Evolutionary conservation across 164 flowering plant species (phyloP), one percentile per base, ranked within the genome.

Genomic region (Liquidambar formosana): DNA sequence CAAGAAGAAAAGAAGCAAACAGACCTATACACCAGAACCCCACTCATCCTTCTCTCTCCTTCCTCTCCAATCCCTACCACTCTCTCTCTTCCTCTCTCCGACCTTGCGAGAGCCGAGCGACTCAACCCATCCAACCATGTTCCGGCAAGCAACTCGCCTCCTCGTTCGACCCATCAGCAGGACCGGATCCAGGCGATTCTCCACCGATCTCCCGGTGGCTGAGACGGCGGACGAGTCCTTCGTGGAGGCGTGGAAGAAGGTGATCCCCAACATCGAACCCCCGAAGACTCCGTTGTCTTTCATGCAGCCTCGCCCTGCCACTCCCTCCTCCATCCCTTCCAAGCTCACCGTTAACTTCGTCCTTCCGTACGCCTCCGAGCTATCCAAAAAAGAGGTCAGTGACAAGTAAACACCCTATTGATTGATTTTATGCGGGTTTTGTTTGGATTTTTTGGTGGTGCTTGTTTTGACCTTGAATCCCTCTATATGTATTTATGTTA

Each of bases 291-390:
- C 89, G 0, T 64, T 66, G 15, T 33, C 84, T 0, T 88, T 72
- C 80, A 88, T 88, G 92, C 18, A 54, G 43, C 81, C 86, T 47
- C 83, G 92, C 43, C 97, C 97, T 0, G 54, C 88, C 1, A 73
- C 79, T 9, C 87, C 95, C 10, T 67, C 90, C 3, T 66, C 89
- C 8, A 75, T 90, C 58, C 95, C 96, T 3, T 60, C 89, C 49
- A 92, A 92, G 81, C 81, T 90, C 77, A 90, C 92, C 58, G 92
- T 92, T 82, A 92, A 88, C 59, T 88, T 92, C 68, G 89, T 87
- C 56, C 92, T 92, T 16, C 95, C 97, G 22, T 89, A 88, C 51
- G 75, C 84, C 1, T 88, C 92, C 12, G 87, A 86, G 77, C 78
- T 87, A 11, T 70, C 92, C 38, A n/a, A 70, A 22, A 83, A 83